These are phyloP conservation scores for Amanita phalloides DNA, from an alignment of 768 basidiomycete species.

Conservation along the genomic window DNA sequence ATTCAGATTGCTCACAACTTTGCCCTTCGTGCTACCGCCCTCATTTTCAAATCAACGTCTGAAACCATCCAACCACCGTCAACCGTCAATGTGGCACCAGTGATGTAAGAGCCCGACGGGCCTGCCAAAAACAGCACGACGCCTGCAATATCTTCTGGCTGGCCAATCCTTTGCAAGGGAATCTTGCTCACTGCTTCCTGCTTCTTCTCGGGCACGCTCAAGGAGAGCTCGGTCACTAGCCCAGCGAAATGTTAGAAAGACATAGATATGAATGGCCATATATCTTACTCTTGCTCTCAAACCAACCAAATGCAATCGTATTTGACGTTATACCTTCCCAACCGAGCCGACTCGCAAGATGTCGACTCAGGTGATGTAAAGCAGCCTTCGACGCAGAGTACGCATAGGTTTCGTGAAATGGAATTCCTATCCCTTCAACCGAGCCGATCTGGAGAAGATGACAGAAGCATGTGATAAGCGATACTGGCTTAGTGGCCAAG, in stretches of 20 bases:
- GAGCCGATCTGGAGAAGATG: constrained; percentile 40
- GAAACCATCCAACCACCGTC: constrained; percentile 32
- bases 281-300: constrained; percentile 29
- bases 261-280: background rate
- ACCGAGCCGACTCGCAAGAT: constrained; percentile 47
- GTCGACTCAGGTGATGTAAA: constrained; percentile 46
- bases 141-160: constrained; percentile 54
- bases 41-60: background rate
- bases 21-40: background rate
- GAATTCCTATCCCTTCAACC: constrained; percentile 44
- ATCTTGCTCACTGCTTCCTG: constrained; percentile 24
- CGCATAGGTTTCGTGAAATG: constrained; percentile 50
- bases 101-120: constrained; percentile 51
- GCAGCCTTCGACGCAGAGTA: constrained; percentile 59
- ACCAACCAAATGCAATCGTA: constrained; percentile 48
- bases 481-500: background rate
- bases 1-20: background rate
- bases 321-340: constrained; percentile 49
- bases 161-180: constrained; percentile 46
- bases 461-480: background rate
- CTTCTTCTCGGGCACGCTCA: constrained; percentile 31
- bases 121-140: constrained; percentile 52
- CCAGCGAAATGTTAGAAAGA: background rate
- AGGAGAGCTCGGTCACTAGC: constrained; percentile 43
- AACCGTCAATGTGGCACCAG: constrained; percentile 49